Percentiles rank a stretch among this genome's conserved stretches.
phyloP scores from a whole-genome alignment of 2,329 filamentous ascomycete genomes.

The Leptographium flavum region DNA sequence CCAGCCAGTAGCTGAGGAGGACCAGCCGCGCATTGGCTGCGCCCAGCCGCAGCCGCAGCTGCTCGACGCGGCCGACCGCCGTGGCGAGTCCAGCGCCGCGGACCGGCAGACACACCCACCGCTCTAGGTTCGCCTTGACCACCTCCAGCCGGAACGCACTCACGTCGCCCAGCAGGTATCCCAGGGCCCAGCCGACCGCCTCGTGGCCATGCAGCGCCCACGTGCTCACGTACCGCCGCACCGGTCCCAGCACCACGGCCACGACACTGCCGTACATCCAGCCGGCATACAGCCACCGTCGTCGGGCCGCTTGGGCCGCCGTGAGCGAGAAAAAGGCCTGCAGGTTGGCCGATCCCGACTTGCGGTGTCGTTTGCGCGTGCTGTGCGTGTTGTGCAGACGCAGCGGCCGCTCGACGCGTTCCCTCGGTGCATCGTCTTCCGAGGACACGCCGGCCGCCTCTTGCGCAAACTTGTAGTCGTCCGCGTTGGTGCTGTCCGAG shows the following conservation, averaged over 20 bases:
- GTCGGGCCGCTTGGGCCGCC: slow-evolving; percentile 54
- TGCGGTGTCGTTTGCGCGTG: slow-evolving; percentile 50
- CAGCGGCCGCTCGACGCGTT: too few species aligned
- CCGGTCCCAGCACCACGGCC: slow-evolving; percentile 50
- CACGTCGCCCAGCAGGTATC: slow-evolving; percentile 75
- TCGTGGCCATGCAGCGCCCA: slow-evolving; percentile 59
- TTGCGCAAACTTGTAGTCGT: neutral
- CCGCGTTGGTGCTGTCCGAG: neutral
- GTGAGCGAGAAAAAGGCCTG: slow-evolving; percentile 72
- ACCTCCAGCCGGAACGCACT: slow-evolving; percentile 58
- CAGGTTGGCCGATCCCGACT: slow-evolving; percentile 47
- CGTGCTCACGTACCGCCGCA: slow-evolving; percentile 54
- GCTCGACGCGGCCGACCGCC: slow-evolving; percentile 52
- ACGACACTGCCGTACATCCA: slow-evolving; percentile 62
- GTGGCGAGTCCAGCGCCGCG: too few species aligned
- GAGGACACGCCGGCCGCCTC: too few species aligned
- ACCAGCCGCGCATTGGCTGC: slow-evolving; percentile 70
- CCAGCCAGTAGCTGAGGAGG: slow-evolving; percentile 58
- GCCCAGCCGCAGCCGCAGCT: slow-evolving; percentile 53
- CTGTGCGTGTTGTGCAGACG: slow-evolving; percentile 35
- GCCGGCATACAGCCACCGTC: slow-evolving; percentile 73
- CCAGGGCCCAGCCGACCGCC: slow-evolving; percentile 82
- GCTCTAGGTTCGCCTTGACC: slow-evolving; percentile 50
- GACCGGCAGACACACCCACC: slow-evolving; percentile 61
- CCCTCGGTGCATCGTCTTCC: too few species aligned